A percentile compares a stretch with the other conserved stretches of the same genome.
Conservation (phyloP, 2,329 filamentous ascomycete species). For the Curvularia sp. region DNA sequence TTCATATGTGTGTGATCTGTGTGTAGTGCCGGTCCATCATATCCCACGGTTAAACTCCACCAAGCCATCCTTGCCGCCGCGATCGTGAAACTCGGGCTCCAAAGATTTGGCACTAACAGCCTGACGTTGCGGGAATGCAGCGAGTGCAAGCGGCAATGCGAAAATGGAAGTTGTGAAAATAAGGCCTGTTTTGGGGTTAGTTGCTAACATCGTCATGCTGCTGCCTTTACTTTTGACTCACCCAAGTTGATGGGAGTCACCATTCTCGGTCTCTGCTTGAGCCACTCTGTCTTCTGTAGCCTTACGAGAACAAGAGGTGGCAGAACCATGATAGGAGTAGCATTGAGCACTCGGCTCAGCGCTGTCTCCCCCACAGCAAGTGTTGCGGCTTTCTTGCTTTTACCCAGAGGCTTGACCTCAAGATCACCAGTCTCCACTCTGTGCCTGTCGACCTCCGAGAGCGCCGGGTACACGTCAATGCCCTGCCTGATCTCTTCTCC, state of each 20-base stretch:
- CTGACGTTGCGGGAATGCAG: slow-evolving; percentile 91
- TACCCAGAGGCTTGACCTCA: slow-evolving; percentile 73
- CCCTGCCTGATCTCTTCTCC: slow-evolving; percentile 92
- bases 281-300: slow-evolving; percentile 83
- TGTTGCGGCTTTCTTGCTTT: slow-evolving; percentile 84
- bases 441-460: slow-evolving; percentile 72
- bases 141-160: slow-evolving; percentile 87
- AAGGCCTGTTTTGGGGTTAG: slow-evolving; percentile 56
- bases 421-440: slow-evolving; percentile 68
- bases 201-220: slow-evolving; percentile 64
- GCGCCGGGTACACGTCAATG: slow-evolving; percentile 88
- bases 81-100: slow-evolving; percentile 85
- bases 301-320: slow-evolving; percentile 85
- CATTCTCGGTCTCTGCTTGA: slow-evolving; percentile 76
- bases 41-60: slow-evolving; percentile 98
- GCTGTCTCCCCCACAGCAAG: slow-evolving; percentile 94
- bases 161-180: slow-evolving; percentile 88
- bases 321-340: slow-evolving; percentile 95
- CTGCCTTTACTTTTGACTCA: slow-evolving; percentile 58
- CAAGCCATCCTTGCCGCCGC: slow-evolving; percentile 77
- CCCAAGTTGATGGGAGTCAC: slow-evolving; percentile 84
- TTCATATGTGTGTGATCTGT: slow-evolving; percentile 6
- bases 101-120: slow-evolving; percentile 75
- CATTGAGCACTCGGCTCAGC: slow-evolving; percentile 87
- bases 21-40: slow-evolving; percentile 52